Base-by-base conservation (phyloP, 306 rosid genomes). In the Prunus mongolica region DNA sequence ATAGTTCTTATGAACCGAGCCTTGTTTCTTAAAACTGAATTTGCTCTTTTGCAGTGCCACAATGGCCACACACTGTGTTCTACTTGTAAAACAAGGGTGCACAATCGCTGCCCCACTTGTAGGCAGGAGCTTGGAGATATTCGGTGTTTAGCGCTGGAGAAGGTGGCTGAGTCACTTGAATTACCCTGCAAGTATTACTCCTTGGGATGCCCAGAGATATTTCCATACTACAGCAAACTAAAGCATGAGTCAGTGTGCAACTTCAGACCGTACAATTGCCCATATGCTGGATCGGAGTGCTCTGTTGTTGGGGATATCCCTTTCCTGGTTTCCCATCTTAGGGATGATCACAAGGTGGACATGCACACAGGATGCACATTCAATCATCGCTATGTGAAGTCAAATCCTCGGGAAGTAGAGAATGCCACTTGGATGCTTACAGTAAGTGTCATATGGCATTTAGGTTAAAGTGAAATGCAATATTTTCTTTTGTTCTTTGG, bases 341-440 rank as follows among this genome's bases (percentile, higher is more conserved):
- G 99, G 85, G 99, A 96, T 54, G 99, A 96, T 84, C 99, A 96
- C 68, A 96, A 96, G 83, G 99, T 96, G 57, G 99, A 96, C 86
- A 96, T 96, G 99, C 99, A 96, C 83, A 91, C 98, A 4, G 99
- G 99, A 66, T 96, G 96, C 85, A 93, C 99, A 73, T 96, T 93
- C 83, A 96, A 96, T 84, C 99, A 96, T 77, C 97, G 99, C 20
- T 96, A 96, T 62, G 99, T 96, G 73, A 96, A 96, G 84, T 92
- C 99, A 24, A 95, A 95, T 85, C 99, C 99, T 0, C 94, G 97
- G 28, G 99, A 95, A 88, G 99, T 95, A 61, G 97, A 95, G 87
- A 95, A 95, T 56, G 99, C 99, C 78, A 95, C 99, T 44, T 95
- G 99, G 99, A 95, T 95, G 99, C 99, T 95, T 63, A 95, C 99